phyloP scores from a whole-genome alignment of 805 yeast species.

The Kuraishia floccosa region DNA sequence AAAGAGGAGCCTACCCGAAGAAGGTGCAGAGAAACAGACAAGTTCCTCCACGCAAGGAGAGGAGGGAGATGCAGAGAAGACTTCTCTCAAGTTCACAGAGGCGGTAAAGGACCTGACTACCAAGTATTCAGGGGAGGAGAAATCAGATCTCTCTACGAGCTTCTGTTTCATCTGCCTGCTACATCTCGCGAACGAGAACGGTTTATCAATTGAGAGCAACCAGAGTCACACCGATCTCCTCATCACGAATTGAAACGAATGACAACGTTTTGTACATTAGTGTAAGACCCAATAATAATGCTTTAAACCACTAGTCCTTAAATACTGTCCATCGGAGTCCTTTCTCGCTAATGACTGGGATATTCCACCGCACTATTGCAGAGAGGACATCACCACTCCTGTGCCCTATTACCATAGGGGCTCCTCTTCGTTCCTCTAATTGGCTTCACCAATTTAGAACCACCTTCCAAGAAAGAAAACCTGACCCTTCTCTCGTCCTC shows the following conservation, averaged over 20 bases:
- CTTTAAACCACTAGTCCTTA: too few species aligned
- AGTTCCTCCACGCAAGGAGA: conserved; percentile 2
- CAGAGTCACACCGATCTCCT: conserved; percentile 23
- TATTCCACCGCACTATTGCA: too few species aligned
- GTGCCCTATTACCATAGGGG: conserved; percentile 53
- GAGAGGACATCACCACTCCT: conserved; percentile 83
- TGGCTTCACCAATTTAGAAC: conserved; percentile 56
- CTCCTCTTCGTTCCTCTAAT: conserved; percentile 59
- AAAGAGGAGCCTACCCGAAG: conserved; percentile 17
- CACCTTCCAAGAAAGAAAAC: conserved; percentile 91
- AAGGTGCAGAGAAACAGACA: conserved; percentile 9
- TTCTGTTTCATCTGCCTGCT: conserved; percentile 37
- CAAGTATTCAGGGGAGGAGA: conserved; percentile 24
- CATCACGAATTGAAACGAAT: conserved; percentile 6
- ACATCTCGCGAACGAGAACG: conserved; percentile 39
- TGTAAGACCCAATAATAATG: too few species aligned
- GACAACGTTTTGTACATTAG: too few species aligned
- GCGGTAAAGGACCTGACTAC: conserved; percentile 23
- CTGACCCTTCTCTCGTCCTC: conserved; percentile 68
- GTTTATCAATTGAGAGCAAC: conserved; percentile 24
- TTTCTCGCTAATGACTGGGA: too few species aligned
- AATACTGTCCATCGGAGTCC: too few species aligned
- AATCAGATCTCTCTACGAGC: conserved; percentile 34
- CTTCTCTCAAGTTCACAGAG: conserved; percentile 15
- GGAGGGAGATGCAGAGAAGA: conserved; percentile 3